Base-by-base conservation (phyloP, 495 filamentous ascomycete genomes). In the Glonium stellatum region DNA sequence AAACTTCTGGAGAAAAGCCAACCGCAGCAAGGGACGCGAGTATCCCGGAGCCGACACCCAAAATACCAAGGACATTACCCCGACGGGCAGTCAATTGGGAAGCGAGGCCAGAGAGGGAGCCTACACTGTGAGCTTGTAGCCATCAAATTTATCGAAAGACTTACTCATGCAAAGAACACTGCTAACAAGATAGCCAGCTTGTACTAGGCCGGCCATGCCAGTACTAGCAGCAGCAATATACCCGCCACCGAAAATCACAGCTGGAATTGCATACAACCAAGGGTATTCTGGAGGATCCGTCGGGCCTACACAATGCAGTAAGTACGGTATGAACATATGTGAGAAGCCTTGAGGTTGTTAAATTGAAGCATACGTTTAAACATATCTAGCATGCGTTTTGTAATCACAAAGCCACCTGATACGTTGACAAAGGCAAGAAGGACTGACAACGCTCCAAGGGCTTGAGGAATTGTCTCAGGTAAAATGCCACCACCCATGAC, bases 381-480 rank as follows among this genome's bases (percentile, higher is more conserved):
- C 88, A 92, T 92, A 67, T 92, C 87, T n/a, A 92, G 78, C 88
- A 92, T 92, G 64, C 88, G 83, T 72, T 90, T 90, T 3, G 87
- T 89, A 51, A 92, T 86, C 15, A 90, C 86, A 66, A 92, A 92
- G 1, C 88, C 88, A 21, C 88, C 88, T 11, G 85, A 84, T 5
- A 92, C 80, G 70, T 92, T 92, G 58, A 90, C 86, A 67, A 89
- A 92, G 8, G 88, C 87, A 42, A 92, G 71, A 3, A 91, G 79
- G 11, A 92, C 88, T 11, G 87, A 91, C 0, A 79, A 72, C n/a
- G 88, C 84, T 54, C 88, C 88, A 37, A 92, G 78, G 1, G 73
- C 73, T 69, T 92, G 87, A 1, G 88, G 88, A n/a, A 90, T 72
- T 0, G 85, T 89, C 57, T 83, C 81, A 0, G 88, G 88, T 0